phyloP scores from a whole-genome alignment of 148 eudicot species.

The Diospyros lotus region DNA sequence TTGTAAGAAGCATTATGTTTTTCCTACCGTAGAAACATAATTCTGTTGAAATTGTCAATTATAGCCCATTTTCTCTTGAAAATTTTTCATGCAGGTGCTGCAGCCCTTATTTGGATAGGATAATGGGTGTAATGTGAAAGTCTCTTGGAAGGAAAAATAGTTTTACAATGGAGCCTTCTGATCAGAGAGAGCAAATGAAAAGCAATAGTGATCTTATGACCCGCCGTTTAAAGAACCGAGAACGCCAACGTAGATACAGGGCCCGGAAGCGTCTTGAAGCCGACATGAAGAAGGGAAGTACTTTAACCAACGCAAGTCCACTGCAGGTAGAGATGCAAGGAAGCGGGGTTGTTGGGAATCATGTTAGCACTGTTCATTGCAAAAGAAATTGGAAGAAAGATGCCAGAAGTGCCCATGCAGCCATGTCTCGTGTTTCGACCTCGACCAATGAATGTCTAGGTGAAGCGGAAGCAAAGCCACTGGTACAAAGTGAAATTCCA shows the following conservation, averaged over 20 bases:
- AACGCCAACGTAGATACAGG: constrained; percentile 94
- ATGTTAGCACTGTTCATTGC: constrained; percentile 43
- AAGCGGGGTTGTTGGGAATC: constrained; percentile 23
- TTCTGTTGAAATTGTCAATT: constrained; percentile 1
- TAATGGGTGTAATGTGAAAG: constrained; percentile 12
- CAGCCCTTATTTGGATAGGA: constrained; percentile 25
- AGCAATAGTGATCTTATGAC: constrained; percentile 48
- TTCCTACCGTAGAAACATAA: neutral
- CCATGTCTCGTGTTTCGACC: constrained; percentile 28
- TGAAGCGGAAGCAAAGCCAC: constrained; percentile 10
- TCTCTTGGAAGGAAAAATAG: constrained; percentile 14
- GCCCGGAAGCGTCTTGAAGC: constrained; percentile 72
- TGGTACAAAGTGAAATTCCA: constrained; percentile 15
- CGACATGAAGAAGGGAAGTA: constrained; percentile 26
- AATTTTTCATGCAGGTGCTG: constrained; percentile 12
- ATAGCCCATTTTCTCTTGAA: neutral
- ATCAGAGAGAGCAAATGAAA: constrained; percentile 20
- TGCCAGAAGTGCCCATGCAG: constrained; percentile 60
- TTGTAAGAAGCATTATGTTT: too few species aligned
- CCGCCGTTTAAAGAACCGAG: constrained; percentile 77
- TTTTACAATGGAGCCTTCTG: constrained; percentile 17
- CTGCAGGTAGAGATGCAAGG: constrained; percentile 28
- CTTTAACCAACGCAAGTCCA: constrained; percentile 13
- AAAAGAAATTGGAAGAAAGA: constrained; percentile 88
- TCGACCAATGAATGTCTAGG: constrained; percentile 21